These are phyloP conservation scores for Zopfia rhizophila DNA, from an alignment of 2,329 filamentous ascomycete species.

Conservation along the genomic window DNA sequence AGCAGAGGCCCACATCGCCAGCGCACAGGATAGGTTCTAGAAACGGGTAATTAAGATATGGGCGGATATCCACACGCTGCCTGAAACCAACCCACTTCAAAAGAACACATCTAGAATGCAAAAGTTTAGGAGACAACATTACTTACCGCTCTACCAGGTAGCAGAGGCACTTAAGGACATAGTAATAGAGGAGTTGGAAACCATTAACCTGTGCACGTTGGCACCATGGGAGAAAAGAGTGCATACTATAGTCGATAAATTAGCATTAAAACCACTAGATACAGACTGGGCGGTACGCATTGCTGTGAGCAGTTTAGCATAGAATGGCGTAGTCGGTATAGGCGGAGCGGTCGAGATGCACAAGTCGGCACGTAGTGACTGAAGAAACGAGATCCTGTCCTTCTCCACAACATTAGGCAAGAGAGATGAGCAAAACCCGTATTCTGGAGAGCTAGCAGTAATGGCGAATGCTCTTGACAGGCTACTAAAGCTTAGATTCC, in stretches of 20 bases:
- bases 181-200: constrained; percentile 20
- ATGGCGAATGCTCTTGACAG: constrained; percentile 14
- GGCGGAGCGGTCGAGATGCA: constrained; percentile 18
- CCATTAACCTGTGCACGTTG: constrained; percentile 16
- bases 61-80: constrained; percentile 21
- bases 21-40: constrained; percentile 21
- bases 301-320: constrained; percentile 18
- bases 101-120: constrained; percentile 18
- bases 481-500: constrained; percentile 16
- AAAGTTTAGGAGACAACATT: constrained; percentile 20
- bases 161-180: constrained; percentile 19
- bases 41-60: constrained; percentile 22
- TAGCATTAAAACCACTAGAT: constrained; percentile 13
- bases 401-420: constrained; percentile 21
- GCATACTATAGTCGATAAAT: constrained; percentile 14
- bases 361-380: no score
- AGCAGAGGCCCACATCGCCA: constrained; percentile 23
- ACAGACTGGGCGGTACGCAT: constrained; percentile 22
- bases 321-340: constrained; percentile 18
- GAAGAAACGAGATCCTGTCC: constrained; percentile 14
- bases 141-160: constrained; percentile 13
- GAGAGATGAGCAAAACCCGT: constrained; percentile 20
- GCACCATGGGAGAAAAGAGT: constrained; percentile 23
- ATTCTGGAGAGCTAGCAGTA: constrained; percentile 14
- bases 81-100: constrained; percentile 19